These are phyloP conservation scores for Trichoderma lentiforme DNA, from an alignment of 2,329 filamentous ascomycete species.

Conservation along the genomic window DNA sequence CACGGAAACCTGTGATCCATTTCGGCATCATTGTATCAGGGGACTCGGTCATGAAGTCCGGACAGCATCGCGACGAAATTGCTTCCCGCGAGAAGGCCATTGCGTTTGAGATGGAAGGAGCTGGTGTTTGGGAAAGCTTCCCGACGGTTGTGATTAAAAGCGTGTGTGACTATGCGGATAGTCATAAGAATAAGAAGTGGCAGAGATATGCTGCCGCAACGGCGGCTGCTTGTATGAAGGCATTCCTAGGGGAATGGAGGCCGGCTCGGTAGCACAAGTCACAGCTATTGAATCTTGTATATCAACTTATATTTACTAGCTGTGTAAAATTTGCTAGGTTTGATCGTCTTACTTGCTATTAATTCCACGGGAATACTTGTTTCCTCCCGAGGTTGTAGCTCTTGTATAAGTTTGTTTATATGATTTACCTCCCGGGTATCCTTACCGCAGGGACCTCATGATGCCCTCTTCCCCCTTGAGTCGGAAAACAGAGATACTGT, in stretches of 20 bases:
- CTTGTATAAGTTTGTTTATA: not conserved
- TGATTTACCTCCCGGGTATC: not conserved
- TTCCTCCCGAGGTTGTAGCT: not conserved
- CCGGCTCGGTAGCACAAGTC: not conserved
- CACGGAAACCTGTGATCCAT: constrained; percentile 14
- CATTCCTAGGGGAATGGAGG: constrained; percentile 10
- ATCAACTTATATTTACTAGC: not conserved
- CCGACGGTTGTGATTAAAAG: constrained; percentile 36
- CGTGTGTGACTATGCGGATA: constrained; percentile 38
- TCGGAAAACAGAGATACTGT: not conserved
- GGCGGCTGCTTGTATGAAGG: constrained; percentile 14
- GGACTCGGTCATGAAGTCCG: constrained; percentile 39
- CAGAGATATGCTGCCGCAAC: constrained; percentile 22
- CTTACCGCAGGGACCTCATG: not conserved
- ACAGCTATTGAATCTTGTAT: not conserved
- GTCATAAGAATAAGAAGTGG: constrained; percentile 37
- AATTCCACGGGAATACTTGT: too few relatives aligned
- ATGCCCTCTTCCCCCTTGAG: not conserved
- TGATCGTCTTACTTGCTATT: too few relatives aligned
- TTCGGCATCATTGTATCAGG: constrained; percentile 38
- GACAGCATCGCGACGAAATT: constrained; percentile 32
- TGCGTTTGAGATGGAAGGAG: constrained; percentile 34
- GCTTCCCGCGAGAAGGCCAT: constrained; percentile 24
- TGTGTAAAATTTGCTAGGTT: too few relatives aligned
- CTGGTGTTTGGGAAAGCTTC: constrained; percentile 28